Evolutionary conservation across 1,284 basidiomycete genomes (phyloP), one percentile per base, ranked within the genome.

Genomic region (Sanghuangporus baumii): DNA sequence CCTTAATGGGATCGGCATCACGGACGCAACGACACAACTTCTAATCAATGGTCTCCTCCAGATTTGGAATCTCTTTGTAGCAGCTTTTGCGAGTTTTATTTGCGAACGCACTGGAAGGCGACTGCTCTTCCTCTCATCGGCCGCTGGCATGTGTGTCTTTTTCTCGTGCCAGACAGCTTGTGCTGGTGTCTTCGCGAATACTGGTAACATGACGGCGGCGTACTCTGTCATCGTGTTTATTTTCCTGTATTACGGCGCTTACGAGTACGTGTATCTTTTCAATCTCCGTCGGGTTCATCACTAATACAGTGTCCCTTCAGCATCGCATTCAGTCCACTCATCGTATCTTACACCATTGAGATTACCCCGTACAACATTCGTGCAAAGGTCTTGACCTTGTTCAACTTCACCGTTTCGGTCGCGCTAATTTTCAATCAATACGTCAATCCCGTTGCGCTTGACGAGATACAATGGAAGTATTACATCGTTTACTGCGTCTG

Each of bases 31-130:
- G 11, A 81, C 76, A 0, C 68, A 83, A 74, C 81, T 87, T 20
- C 81, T 87, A 67, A 85, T 89, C 75, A 89, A 89, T 71, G 87
- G 85, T 69, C 80, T 87, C 66, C 69, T 78, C 34, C 67, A 69
- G 47, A 70, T 72, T 40, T 71, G 63, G 65, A 73, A 72, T 59
- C 67, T 69, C 8, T 46, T 60, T 4, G 48, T 67, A 55, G 63
- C 69, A 6, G 51, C 68, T 23, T 55, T 55, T 14, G 68, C 68
- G 2, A 63, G 64, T 7, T 62, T 67, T 46, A 52, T 69, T 11
- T 57, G 63, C 55, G 69, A 70, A 38, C 59, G 60, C 18, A 52
- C 64, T 12, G 67, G 68, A 16, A 57, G 68, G 26, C 66, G 69
- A 20, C 50, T 59, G 26, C 60, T 69, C 11, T 68, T 66, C 55